Evolutionary conservation across 2,329 filamentous ascomycete species (phyloP), one percentile per base, ranked within the genome.

Genomic region (Zasmidium citrigriseum): DNA sequence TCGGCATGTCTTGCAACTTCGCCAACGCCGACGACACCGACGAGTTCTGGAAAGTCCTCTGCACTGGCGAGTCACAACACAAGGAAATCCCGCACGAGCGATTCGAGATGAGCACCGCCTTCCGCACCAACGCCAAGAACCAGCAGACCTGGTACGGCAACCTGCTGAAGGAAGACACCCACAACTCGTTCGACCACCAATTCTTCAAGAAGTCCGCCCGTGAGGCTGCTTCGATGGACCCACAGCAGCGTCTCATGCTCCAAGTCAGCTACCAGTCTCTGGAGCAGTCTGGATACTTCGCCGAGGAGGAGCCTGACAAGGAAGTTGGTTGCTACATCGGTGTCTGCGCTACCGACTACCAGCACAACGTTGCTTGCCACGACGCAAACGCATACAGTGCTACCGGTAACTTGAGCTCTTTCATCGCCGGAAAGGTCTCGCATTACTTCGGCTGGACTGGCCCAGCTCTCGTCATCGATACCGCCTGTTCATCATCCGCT

Each of bases 361-460:
- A 79, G 18, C 46, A 72, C 29, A 79, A 81, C 52, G 61, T 77
- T 1, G 70, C 70, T 1, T 73, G 22, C 25, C 18, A 59, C 22
- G 14, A 4, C 12, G 14, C 51, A 1, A 75, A 63, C 10, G 74
- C 77, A 0, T 82, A 72, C 51, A 66, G 74, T 0, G 72, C 72
- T 11, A 67, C 67, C 0, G 72, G 72, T 0, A 63, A 64, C 1
- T 55, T 70, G n/a, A 48, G 61, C 0, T 64, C 66, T 10, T 73
- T 73, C 46, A 51, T 72, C 9, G 61, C 64, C 2, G 71, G 69
- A 3, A 68, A 69, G 5, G 70, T 80, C 45, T 75, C 72, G 29
- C 77, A 79, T 57, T 71, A 73, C 53, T 80, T 79, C 50, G 72
- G 76, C 0, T 78, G 76, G 62, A 72, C 68, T 1, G 78, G 78